phyloP scores from a whole-genome alignment of 768 basidiomycete species.

The Suillus discolor region DNA sequence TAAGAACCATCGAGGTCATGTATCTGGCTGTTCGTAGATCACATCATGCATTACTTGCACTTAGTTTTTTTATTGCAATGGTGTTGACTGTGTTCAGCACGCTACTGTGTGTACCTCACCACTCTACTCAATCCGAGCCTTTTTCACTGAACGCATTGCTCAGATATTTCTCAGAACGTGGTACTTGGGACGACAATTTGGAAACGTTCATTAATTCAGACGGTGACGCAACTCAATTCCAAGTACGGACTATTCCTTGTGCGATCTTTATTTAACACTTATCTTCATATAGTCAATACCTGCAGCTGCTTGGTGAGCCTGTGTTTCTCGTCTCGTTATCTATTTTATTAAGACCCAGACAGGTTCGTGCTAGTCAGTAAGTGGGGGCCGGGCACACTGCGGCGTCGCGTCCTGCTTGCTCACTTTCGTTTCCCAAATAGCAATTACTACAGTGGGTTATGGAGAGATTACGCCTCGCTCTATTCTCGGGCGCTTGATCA shows the following conservation, averaged over 20 bases:
- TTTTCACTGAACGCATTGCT: background rate
- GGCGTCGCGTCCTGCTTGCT: background rate
- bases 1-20: conserved; percentile 90
- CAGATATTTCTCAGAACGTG: conserved; percentile 89
- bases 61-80: conserved; percentile 89
- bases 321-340: conserved; percentile 14
- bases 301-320: conserved; percentile 72
- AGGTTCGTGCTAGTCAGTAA: conserved; percentile 80
- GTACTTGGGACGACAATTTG: conserved; percentile 83
- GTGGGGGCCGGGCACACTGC: conserved; percentile 30
- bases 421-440: conserved; percentile 34
- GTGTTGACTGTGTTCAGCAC: conserved; percentile 88
- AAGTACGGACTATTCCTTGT: conserved; percentile 43
- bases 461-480: conserved; percentile 91
- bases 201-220: conserved; percentile 84
- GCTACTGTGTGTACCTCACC: conserved; percentile 55
- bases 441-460: conserved; percentile 89
- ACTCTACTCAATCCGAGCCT: background rate
- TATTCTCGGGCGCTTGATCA: conserved; percentile 83
- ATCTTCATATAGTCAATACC: conserved; percentile 57
- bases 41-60: conserved; percentile 83
- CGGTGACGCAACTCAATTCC: conserved; percentile 81
- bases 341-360: background rate
- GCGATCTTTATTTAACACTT: background rate
- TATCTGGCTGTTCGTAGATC: conserved; percentile 84